These are phyloP conservation scores for Tripterygium wilfordii DNA, from an alignment of 177 flowering plant species.

Conservation along the genomic window DNA sequence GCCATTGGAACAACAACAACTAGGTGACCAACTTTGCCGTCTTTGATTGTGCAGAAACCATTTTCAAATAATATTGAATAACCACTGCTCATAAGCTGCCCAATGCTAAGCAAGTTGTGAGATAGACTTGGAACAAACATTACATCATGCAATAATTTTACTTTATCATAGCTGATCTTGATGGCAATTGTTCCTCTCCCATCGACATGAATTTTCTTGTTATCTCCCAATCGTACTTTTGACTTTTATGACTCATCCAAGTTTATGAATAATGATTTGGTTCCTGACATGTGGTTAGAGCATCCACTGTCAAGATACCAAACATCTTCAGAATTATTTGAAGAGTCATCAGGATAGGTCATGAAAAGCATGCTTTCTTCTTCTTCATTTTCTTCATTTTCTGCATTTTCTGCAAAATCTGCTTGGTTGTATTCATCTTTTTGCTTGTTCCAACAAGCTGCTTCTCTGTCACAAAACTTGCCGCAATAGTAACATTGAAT, in stretches of 20 bases:
- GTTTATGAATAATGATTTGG: background rate
- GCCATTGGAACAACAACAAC: slow-evolving; percentile 2
- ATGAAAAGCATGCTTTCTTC: slow-evolving; percentile 2
- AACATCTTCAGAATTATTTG: background rate
- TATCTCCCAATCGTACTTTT: background rate
- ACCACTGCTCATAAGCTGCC: slow-evolving; percentile 7
- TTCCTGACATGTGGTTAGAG: slow-evolving; percentile 3
- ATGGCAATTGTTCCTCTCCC: slow-evolving; percentile 2
- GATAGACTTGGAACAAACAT: slow-evolving; percentile 1
- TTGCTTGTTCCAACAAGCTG: background rate
- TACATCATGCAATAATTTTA: background rate
- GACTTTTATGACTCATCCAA: background rate
- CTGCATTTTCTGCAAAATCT: background rate
- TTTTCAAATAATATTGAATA: slow-evolving; percentile 11
- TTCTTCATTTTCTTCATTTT: background rate
- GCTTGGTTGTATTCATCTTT: slow-evolving; percentile 2
- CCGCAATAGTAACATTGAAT: too few species aligned
- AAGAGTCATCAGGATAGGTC: background rate
- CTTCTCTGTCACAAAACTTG: too few species aligned
- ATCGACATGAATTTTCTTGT: slow-evolving; percentile 1
- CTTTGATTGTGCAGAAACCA: slow-evolving; percentile 4
- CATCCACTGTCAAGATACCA: slow-evolving; percentile 3
- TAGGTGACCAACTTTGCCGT: slow-evolving; percentile 3
- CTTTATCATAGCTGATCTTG: background rate
- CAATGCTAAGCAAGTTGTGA: slow-evolving; percentile 6